Evolutionary conservation across 306 rosid species (phyloP), one percentile per base, ranked within the genome.

Genomic region (Alnus glutinosa): DNA sequence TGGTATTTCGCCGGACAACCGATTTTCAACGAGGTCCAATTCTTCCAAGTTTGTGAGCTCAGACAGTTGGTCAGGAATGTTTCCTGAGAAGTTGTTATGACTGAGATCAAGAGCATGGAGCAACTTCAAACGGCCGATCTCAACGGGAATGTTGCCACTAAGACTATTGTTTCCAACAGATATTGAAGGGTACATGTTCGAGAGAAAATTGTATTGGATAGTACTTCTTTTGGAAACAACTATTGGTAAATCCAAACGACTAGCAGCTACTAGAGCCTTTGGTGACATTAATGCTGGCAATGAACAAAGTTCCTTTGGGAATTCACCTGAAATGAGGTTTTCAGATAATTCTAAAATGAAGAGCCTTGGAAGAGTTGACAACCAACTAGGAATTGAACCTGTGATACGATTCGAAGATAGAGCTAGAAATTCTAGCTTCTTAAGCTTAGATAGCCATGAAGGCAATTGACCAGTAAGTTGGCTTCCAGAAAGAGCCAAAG

Each of bases 1-100:
- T 7, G 81, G 81, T 13, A 78, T 28, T 2, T 57, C 9, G 28
- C 81, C 76, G 0, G 68, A 70, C 47, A 78, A 78, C 4, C 28
- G 54, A 16, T 78, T 78, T 30, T 2, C 0, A 5, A 52, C 23
- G 11, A 78, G 81, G 5, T 70, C n/a, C 32, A 78, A 58, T 0
- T 8, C 18, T 46, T 70, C 81, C 52, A 78, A 46, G 76, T 69
- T 46, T 13, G n/a, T 78, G 18, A 78, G 47, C n/a, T 55, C 3
- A 10, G 75, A 55, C 5, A 78, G 55, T 57, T 78, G 48, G 42
- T 55, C 12, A 0, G 71, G 76, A 19, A 77, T 68, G 7, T n/a
- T 39, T 5, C 55, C 68, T 0, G 75, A 51, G 55, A 68, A 7
- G 19, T 55, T 46, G 57, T 78, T 78, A 15, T 9, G 2, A 39